Base-by-base conservation (phyloP, 2,329 filamentous ascomycete species). In the Ceratocystiopsis brevicomis region DNA sequence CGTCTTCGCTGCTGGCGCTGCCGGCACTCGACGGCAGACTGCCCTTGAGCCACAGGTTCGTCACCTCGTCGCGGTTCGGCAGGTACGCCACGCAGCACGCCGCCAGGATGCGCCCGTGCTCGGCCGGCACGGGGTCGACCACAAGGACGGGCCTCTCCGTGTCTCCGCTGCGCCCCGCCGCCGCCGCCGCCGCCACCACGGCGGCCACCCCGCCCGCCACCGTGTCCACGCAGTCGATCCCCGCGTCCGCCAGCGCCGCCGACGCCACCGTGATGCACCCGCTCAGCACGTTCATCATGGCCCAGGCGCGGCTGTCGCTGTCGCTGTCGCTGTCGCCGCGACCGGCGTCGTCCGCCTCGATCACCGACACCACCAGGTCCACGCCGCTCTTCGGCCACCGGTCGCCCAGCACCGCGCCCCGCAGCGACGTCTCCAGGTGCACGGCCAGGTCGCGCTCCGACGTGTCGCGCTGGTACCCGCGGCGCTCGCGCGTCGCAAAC, bases 331-430 rank as follows among this genome's bases (percentile, higher is more conserved):
- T 9, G 10, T 30, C 25, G 6, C 25, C 25, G 5, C 25, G 6
- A 10, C 6, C 25, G 61, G 88, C 81, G 57, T 95, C 84, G 55
- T 96, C 90, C 3, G 85, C 88, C 62, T 98, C 90, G 16, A 98
- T 67, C 40, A 98, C 77, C 0, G 86, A 95, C 40, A 98, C 76
- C 16, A 94, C 79, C 37, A 98, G 78, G 57, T 98, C 90, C n/a
- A 94, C 78, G 38, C 85, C 87, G 58, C 85, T 94, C 67, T 98
- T 98, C n/a, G 90, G 90, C 84, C 88, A 98, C 45, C 88, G 71
- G 57, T 95, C 87, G 14, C 85, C 86, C 55, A 96, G 88, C 41
- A 96, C 77, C 9, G 85, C 82, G 1, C 88, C 88, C 33, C 86
- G 74, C 41, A 98, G 67, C 21, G 90, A 87, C 15, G 85, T 88